These are phyloP conservation scores for Aspergillus nanangensis DNA, from an alignment of 495 filamentous ascomycete species.

Conservation along the genomic window DNA sequence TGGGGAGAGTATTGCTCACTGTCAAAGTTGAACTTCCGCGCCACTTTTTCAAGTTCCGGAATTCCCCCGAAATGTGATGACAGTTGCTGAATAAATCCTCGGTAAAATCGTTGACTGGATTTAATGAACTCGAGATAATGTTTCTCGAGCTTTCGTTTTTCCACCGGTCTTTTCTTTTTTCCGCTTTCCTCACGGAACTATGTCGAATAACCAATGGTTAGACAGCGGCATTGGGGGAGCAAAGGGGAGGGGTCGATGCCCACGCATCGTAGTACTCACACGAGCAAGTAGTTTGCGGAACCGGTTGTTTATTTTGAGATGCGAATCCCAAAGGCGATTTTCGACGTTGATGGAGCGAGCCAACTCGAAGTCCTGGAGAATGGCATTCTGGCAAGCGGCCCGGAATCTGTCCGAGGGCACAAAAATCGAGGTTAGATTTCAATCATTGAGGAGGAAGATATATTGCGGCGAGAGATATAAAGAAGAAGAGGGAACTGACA, in stretches of 20 bases:
- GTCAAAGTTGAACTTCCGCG: slow-evolving; percentile 60
- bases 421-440: slow-evolving; percentile 12
- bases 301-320: slow-evolving; percentile 68
- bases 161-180: slow-evolving; percentile 66
- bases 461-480: background rate
- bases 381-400: slow-evolving; percentile 60
- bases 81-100: slow-evolving; percentile 73
- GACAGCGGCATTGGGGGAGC: background rate
- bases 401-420: slow-evolving; percentile 54
- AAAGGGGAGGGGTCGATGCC: background rate
- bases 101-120: slow-evolving; percentile 80
- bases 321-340: slow-evolving; percentile 70
- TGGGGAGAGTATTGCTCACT: slow-evolving; percentile 31
- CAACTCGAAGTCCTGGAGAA: slow-evolving; percentile 70
- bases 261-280: slow-evolving; percentile 36
- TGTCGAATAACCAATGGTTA: slow-evolving; percentile 11
- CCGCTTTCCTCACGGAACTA: slow-evolving; percentile 52
- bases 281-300: slow-evolving; percentile 62
- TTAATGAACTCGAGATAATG: slow-evolving; percentile 81
- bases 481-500: slow-evolving; percentile 41
- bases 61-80: slow-evolving; percentile 68
- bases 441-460: too few species aligned
- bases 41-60: slow-evolving; percentile 66
- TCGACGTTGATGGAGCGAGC: slow-evolving; percentile 62
- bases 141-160: slow-evolving; percentile 73